Percentiles rank a stretch among this genome's conserved stretches.
Evolutionary conservation across 148 eudicot species (phyloP).

Genomic region (Cornus suecica): DNA sequence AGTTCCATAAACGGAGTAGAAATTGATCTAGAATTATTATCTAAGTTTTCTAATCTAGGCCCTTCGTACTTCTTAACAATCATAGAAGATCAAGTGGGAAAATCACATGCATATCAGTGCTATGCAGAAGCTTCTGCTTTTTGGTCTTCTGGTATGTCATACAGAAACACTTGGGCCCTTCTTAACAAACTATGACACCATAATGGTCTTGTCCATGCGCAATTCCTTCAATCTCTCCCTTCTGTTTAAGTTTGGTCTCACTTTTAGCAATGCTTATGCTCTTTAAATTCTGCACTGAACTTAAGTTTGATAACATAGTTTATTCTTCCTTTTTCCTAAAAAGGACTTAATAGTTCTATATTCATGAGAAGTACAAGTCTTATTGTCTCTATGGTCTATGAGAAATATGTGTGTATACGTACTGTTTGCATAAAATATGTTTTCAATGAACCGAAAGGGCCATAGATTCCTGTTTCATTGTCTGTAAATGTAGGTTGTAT

Average conservation of each 20-base stretch:
- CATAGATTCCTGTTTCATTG: neutral
- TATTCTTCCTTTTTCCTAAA: neutral
- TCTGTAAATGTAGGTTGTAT: neutral
- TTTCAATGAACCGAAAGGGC: neutral
- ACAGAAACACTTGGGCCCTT: too few species aligned
- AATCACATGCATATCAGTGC: neutral
- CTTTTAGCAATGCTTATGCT: neutral
- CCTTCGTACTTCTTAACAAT: neutral
- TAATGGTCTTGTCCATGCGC: too few species aligned
- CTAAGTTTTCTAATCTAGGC: neutral
- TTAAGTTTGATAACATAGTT: neutral
- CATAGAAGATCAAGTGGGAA: neutral
- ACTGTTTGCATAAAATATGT: neutral
- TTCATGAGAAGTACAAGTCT: neutral
- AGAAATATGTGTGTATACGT: neutral
- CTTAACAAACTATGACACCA: too few species aligned
- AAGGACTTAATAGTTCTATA: too few species aligned
- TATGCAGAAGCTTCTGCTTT: too few species aligned
- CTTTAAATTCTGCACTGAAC: neutral
- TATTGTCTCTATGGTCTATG: neutral
- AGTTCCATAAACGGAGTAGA: neutral
- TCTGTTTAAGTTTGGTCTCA: too few species aligned
- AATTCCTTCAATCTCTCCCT: too few species aligned
- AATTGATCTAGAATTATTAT: neutral
- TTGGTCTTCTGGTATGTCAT: too few species aligned